Evolutionary conservation across 2,329 filamentous ascomycete genomes (phyloP).

Genomic region (Penicillium corylophilum): DNA sequence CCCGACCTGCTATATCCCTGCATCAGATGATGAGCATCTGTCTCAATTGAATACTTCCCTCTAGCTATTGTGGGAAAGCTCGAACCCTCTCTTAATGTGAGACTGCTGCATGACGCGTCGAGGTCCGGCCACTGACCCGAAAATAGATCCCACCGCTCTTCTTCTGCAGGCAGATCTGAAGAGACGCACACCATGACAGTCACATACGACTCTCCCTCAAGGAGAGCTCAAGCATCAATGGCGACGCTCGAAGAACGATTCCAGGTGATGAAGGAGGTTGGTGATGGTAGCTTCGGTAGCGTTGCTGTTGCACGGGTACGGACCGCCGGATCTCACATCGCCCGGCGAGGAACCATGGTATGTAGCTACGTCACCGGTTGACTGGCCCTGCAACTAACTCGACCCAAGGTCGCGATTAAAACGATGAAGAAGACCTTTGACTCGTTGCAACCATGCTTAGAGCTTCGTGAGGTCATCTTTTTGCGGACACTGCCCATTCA

Average conservation of each 20-base stretch:
- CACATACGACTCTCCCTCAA: constrained; percentile 69
- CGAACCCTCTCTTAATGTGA: constrained; percentile 20
- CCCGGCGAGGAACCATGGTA: constrained; percentile 89
- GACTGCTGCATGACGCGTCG: neutral
- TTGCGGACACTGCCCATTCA: constrained; percentile 84
- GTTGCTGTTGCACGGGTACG: constrained; percentile 89
- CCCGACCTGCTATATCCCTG: constrained; percentile 20
- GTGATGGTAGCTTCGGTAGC: constrained; percentile 97
- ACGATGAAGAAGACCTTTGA: constrained; percentile 99
- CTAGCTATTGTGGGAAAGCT: constrained; percentile 12
- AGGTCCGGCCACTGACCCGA: constrained; percentile 8
- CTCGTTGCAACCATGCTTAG: constrained; percentile 82
- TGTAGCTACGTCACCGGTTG: constrained; percentile 32
- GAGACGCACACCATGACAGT: constrained; percentile 66
- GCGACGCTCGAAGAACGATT: constrained; percentile 82
- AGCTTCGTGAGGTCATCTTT: constrained; percentile 96
- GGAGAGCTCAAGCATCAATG: constrained; percentile 58
- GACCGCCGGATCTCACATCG: constrained; percentile 82
- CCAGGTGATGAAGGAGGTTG: constrained; percentile 96
- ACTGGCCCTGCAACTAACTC: constrained; percentile 13
- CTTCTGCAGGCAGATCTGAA: constrained; percentile 44
- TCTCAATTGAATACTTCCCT: constrained; percentile 23
- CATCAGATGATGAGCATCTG: constrained; percentile 31
- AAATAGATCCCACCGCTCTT: constrained; percentile 15
- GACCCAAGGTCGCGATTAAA: constrained; percentile 85